These are phyloP conservation scores for Arthrocladium fulminans DNA, from an alignment of 2,329 filamentous ascomycete species.

Conservation along the genomic window DNA sequence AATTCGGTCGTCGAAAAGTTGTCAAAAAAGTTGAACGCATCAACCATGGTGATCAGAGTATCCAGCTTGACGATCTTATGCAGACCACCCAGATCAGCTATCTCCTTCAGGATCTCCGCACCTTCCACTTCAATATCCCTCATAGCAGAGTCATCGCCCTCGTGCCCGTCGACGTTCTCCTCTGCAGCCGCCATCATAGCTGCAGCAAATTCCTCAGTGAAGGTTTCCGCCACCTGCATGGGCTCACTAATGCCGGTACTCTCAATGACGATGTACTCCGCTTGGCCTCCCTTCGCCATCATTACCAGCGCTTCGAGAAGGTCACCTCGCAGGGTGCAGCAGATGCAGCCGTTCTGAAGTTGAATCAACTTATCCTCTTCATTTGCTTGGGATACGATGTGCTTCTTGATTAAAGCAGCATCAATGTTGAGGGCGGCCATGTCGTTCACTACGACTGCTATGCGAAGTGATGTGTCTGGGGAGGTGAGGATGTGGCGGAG, in stretches of 20 bases:
- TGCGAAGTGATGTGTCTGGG: constrained; percentile 54
- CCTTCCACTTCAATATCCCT: constrained; percentile 34
- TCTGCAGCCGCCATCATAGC: constrained; percentile 42
- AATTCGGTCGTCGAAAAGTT: constrained; percentile 65
- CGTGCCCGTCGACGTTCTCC: constrained; percentile 25
- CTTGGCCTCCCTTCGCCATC: constrained; percentile 52
- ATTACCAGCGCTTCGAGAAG: constrained; percentile 60
- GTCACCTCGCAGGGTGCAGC: constrained; percentile 64
- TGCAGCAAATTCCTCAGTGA: constrained; percentile 47
- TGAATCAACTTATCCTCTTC: constrained; percentile 52
- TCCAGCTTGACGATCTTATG: constrained; percentile 59
- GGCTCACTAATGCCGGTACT: constrained; percentile 65
- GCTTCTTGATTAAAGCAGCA: constrained; percentile 50
- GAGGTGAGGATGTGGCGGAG: constrained; percentile 60
- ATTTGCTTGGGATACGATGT: constrained; percentile 49
- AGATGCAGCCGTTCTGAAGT: constrained; percentile 67
- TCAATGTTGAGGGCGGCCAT: constrained; percentile 61
- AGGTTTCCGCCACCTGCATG: constrained; percentile 66
- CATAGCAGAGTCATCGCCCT: constrained; percentile 22
- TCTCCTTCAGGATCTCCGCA: constrained; percentile 37
- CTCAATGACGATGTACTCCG: constrained; percentile 65
- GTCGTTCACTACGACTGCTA: constrained; percentile 66
- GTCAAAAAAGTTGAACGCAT: constrained; percentile 62
- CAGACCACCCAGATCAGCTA: constrained; percentile 52
- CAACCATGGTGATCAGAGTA: constrained; percentile 63